A percentile compares a stretch with the other conserved stretches of the same genome.
phyloP scores from a whole-genome alignment of 257 asterid species.

The Rehmannia glutinosa region DNA sequence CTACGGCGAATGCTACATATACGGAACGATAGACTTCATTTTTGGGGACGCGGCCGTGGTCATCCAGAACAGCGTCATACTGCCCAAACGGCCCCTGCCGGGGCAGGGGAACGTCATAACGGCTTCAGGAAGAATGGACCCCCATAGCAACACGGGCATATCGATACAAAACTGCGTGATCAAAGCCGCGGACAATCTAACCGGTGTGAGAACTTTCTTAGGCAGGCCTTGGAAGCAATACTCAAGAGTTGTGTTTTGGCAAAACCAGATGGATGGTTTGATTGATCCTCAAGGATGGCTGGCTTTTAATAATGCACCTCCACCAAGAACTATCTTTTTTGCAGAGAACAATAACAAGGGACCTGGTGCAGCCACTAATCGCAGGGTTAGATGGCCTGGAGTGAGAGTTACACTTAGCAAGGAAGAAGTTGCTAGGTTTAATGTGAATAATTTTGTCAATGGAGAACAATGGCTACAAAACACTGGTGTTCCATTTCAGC shows the following conservation, averaged over 20 bases:
- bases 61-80: constrained; percentile 28
- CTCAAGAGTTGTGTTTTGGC: constrained; percentile 14
- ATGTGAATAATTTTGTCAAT: background rate
- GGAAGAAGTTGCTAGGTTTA: background rate
- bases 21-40: constrained; percentile 41
- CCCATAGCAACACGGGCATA: constrained; percentile 15
- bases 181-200: constrained; percentile 16
- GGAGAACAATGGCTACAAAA: background rate
- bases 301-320: background rate
- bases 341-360: constrained; percentile 33
- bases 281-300: constrained; percentile 35
- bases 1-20: constrained; percentile 28
- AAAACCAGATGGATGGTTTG: background rate
- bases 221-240: constrained; percentile 38
- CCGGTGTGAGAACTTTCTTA: constrained; percentile 12
- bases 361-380: constrained; percentile 7
- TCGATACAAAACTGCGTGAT: constrained; percentile 23
- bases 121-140: constrained; percentile 17
- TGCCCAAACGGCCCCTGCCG: constrained; percentile 18
- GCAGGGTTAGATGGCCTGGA: constrained; percentile 29
- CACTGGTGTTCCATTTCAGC: background rate
- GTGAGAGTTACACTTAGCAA: background rate
- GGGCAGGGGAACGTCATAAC: constrained; percentile 25
- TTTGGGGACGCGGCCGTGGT: constrained; percentile 33
- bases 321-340: constrained; percentile 18